phyloP scores from a whole-genome alignment of 495 filamentous ascomycete genomes.

The Thermochaetoides thermophila region DNA sequence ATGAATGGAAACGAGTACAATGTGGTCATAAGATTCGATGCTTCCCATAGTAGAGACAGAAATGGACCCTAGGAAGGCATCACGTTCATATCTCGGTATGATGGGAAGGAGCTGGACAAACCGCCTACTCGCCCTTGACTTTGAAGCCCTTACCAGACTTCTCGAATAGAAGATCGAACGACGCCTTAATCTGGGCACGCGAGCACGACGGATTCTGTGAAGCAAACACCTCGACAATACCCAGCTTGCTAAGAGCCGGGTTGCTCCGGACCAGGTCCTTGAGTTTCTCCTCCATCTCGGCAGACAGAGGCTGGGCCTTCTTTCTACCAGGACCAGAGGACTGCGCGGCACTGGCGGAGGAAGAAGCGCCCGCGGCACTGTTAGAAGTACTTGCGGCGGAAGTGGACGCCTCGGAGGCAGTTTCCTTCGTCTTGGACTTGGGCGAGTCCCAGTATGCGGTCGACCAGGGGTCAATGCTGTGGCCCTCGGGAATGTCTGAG shows the following conservation, averaged over 20 bases:
- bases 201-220: conserved; percentile 6
- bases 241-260: conserved; percentile 17
- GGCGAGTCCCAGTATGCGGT: conserved; percentile 58
- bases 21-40: too few species aligned
- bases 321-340: conserved; percentile 5
- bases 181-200: conserved; percentile 13
- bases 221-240: conserved; percentile 16
- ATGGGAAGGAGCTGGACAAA: too few species aligned
- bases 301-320: conserved; percentile 10
- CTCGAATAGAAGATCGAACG: conserved; percentile 14
- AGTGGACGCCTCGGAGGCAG: conserved; percentile 4
- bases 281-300: conserved; percentile 11
- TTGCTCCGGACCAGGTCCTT: conserved; percentile 11
- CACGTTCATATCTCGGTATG: too few species aligned
- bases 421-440: conserved; percentile 10
- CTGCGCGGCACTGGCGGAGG: conserved; percentile 1
- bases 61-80: too few species aligned
- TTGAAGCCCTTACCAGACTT: conserved; percentile 11
- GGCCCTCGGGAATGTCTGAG: conserved; percentile 26
- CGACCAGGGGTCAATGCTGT: conserved; percentile 69
- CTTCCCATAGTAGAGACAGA: too few species aligned
- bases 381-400: too few species aligned
- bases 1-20: too few species aligned
- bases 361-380: conserved; percentile 13
- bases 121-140: conserved; percentile 10